These are phyloP conservation scores for Rosa chinensis DNA, from an alignment of 306 rosid genomes.

Conservation along the genomic window DNA sequence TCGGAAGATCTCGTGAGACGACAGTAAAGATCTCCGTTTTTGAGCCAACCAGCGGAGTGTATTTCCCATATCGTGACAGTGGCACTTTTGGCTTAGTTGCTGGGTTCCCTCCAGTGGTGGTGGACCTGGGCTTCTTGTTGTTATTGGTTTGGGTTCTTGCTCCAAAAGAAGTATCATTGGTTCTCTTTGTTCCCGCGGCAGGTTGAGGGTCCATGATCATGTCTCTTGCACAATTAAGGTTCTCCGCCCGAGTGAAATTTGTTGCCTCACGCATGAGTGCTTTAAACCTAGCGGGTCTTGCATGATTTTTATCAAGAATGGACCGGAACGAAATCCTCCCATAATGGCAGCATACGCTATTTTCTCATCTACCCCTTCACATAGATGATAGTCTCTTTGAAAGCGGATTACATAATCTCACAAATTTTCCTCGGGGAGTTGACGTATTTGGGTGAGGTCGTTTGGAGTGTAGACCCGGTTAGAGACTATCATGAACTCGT, in stretches of 20 bases:
- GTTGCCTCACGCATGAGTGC: not conserved
- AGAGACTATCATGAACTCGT: not conserved
- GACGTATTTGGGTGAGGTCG: not conserved
- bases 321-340: not conserved
- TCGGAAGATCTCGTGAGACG: not conserved
- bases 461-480: not conserved
- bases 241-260: not conserved
- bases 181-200: not conserved
- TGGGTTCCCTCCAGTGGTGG: too few species aligned
- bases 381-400: not conserved
- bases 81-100: not conserved
- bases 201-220: not conserved
- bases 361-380: not conserved
- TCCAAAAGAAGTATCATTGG: not conserved
- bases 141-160: not conserved
- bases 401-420: not conserved
- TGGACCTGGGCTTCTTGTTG: not conserved
- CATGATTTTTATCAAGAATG: not conserved
- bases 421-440: not conserved
- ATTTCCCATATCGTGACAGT: not conserved
- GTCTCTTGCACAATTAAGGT: not conserved
- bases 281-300: not conserved
- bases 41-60: not conserved
- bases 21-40: not conserved
- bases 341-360: not conserved